Conservation (phyloP, 768 basidiomycete species). For the Leucosporidium scottii region DNA sequence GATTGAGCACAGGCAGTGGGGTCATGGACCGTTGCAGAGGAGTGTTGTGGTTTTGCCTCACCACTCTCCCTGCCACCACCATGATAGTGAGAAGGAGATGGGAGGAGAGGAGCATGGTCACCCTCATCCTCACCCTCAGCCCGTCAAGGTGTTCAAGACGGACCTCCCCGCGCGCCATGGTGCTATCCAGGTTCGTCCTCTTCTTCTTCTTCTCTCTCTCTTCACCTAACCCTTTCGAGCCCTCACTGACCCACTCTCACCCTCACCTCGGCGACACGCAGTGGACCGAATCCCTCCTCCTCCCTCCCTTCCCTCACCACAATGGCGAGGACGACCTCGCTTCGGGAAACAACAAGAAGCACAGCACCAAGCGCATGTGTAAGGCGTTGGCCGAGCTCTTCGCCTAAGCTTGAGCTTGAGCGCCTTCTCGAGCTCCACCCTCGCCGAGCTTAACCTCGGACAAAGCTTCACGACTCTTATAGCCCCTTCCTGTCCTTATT, state of each 20-base stretch:
- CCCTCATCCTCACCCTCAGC: constrained; percentile 37
- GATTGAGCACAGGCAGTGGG: constrained; percentile 25
- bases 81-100: neutral
- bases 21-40: constrained; percentile 30
- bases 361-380: neutral
- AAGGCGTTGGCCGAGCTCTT: constrained; percentile 10
- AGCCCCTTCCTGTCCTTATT: no score
- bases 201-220: neutral
- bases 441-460: no score
- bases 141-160: constrained; percentile 40
- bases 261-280: constrained; percentile 9
- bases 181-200: constrained; percentile 41
- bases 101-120: constrained; percentile 1
- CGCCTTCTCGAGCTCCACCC: no score
- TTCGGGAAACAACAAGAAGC: constrained; percentile 1
- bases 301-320: constrained; percentile 31
- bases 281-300: constrained; percentile 20
- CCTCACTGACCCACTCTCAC: neutral
- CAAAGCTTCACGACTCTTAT: no score
- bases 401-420: neutral
- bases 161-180: constrained; percentile 44
- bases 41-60: constrained; percentile 26
- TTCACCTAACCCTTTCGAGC: neutral
- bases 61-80: neutral
- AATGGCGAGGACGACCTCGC: neutral